phyloP scores from a whole-genome alignment of 306 rosid genomes.

The Inga leiocalycina region DNA sequence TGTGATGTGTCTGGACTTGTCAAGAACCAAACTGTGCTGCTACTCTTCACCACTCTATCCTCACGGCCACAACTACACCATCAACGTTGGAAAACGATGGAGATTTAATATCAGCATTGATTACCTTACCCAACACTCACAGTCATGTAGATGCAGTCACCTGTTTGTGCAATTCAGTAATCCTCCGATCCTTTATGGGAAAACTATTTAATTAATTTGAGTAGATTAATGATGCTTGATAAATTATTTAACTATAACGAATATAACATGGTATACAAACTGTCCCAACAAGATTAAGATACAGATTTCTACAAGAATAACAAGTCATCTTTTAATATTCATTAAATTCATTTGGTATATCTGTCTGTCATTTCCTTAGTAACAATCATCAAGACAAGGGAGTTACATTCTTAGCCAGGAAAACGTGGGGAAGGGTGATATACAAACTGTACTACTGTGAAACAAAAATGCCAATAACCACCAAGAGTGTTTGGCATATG shows the following conservation, averaged over 20 bases:
- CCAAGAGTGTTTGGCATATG: constrained; percentile 49
- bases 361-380: constrained; percentile 44
- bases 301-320: neutral
- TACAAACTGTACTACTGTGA: constrained; percentile 62
- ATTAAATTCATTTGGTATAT: constrained; percentile 50
- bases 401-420: constrained; percentile 39
- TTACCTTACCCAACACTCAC: neutral
- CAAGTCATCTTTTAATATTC: constrained; percentile 27
- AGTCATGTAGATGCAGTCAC: neutral
- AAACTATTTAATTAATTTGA: no score
- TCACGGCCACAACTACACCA: constrained; percentile 20
- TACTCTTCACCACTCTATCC: constrained; percentile 25
- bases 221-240: no score
- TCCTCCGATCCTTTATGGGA: no score
- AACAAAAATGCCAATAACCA: constrained; percentile 54
- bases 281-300: neutral
- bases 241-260: no score
- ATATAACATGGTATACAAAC: no score
- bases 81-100: constrained; percentile 32
- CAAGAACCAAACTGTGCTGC: constrained; percentile 4
- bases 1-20: constrained; percentile 12
- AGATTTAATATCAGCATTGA: constrained; percentile 7
- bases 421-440: constrained; percentile 44
- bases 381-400: constrained; percentile 42
- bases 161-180: neutral